Evolutionary conservation across 83 land plant species (phyloP).

Genomic region (Thuja plicata): DNA sequence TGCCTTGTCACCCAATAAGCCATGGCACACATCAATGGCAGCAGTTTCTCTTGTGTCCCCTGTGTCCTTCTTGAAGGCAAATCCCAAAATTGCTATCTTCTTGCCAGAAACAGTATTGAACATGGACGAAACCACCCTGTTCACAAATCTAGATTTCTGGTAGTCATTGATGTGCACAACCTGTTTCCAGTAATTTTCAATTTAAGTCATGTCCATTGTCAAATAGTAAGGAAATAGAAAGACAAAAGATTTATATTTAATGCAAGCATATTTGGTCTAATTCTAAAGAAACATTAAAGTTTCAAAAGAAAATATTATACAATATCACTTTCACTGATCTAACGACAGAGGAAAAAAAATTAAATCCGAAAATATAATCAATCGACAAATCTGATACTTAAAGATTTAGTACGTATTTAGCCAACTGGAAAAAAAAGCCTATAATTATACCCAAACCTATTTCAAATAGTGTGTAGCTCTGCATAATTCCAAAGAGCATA

Average conservation of each 20-base stretch:
- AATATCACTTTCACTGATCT: not conserved
- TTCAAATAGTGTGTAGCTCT: not conserved
- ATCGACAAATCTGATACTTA: not conserved
- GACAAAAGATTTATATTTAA: not conserved
- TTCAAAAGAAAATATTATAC: no score
- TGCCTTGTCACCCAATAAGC: constrained; percentile 59
- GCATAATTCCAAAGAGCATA: not conserved
- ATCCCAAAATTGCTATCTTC: constrained; percentile 69
- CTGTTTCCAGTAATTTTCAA: constrained; percentile 60
- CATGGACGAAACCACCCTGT: constrained; percentile 73
- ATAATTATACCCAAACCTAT: not conserved
- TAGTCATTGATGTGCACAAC: constrained; percentile 79
- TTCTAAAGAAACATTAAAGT: not conserved
- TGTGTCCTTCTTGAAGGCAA: constrained; percentile 66
- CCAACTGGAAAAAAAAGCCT: not conserved
- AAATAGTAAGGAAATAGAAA: not conserved
- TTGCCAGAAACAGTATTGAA: constrained; percentile 74
- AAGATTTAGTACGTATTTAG: not conserved
- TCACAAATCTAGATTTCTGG: constrained; percentile 69
- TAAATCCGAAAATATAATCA: not conserved
- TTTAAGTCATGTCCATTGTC: constrained; percentile 48
- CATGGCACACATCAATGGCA: constrained; percentile 69
- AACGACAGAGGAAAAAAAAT: no score
- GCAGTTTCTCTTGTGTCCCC: constrained; percentile 67
- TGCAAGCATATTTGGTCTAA: not conserved